Evolutionary conservation across 257 asterid species (phyloP).

Genomic region (Nicotiana sylvestris): DNA sequence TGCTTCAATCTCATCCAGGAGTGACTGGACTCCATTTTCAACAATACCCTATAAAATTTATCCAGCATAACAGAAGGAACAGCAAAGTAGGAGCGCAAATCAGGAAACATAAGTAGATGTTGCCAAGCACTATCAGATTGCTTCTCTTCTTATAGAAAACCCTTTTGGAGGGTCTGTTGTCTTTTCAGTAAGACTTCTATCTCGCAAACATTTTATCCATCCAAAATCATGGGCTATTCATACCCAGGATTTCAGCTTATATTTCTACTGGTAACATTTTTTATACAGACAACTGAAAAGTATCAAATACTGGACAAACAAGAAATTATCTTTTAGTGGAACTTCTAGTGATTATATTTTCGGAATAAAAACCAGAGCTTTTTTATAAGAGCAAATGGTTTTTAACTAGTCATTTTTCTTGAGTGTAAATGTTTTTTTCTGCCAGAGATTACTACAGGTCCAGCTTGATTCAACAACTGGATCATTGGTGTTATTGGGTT

Average conservation of each 20-base stretch:
- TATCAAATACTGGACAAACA: not conserved
- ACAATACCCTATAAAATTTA: not conserved
- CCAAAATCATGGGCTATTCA: slow-evolving; percentile 1
- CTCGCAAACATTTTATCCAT: not conserved
- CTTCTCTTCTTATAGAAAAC: not conserved
- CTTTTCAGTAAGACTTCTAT: not conserved
- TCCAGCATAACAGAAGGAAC: slow-evolving; percentile 2
- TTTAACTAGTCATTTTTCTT: not conserved
- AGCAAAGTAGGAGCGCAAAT: not conserved
- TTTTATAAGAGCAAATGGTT: not conserved
- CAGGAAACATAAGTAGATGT: slow-evolving; percentile 1
- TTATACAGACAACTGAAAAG: not conserved
- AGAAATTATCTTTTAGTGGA: not conserved
- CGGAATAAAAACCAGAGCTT: not conserved
- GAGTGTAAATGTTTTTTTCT: not conserved
- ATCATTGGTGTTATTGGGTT: not conserved
- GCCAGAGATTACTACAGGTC: not conserved
- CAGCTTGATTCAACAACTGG: not conserved
- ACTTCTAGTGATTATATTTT: not conserved
- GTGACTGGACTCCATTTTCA: not conserved
- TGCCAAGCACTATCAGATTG: not conserved
- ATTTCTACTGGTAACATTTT: not conserved
- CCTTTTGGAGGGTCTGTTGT: not conserved
- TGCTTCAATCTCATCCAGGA: not conserved
- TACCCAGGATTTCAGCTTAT: not conserved